Conservation (phyloP, 164 flowering plant genomes). For the Tetrastigma voinierianum region DNA sequence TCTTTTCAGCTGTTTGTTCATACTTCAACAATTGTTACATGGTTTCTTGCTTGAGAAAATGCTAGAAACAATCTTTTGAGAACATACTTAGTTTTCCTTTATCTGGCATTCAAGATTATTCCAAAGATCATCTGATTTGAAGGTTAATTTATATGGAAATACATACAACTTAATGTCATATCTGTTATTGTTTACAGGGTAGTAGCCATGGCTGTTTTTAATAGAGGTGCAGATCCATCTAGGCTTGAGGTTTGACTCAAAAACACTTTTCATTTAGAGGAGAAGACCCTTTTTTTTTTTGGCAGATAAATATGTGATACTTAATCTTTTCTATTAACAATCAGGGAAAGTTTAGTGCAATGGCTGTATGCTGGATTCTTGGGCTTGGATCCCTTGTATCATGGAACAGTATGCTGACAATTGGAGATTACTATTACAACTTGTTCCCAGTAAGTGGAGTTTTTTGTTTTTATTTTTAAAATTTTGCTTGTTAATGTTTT, state of each 20-base stretch:
- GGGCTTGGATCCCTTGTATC: slow-evolving; percentile 67
- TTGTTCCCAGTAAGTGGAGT: slow-evolving; percentile 43
- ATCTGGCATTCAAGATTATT: too few species aligned
- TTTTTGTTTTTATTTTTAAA: too few species aligned
- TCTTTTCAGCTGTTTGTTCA: too few species aligned
- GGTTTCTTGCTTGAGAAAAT: too few species aligned
- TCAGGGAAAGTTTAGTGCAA: slow-evolving; percentile 53
- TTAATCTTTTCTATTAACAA: neutral
- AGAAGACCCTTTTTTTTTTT: neutral
- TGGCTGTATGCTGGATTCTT: slow-evolving; percentile 57
- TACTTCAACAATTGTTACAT: too few species aligned
- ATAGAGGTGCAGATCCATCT: slow-evolving; percentile 8
- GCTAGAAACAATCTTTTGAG: too few species aligned
- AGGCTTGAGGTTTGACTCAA: slow-evolving; percentile 28
- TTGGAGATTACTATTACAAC: slow-evolving; percentile 54
- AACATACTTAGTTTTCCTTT: too few species aligned
- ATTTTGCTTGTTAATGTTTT: neutral
- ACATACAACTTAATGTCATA: too few species aligned
- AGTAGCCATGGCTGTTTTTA: slow-evolving; percentile 15
- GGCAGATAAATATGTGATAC: neutral
- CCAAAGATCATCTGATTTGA: neutral
- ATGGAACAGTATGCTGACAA: slow-evolving; percentile 75
- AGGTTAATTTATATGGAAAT: neutral
- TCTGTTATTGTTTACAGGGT: neutral
- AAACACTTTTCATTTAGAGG: neutral